Percentiles rank a stretch among this genome's conserved stretches.
Conservation (phyloP, 2,329 filamentous ascomycete species). For the Neophaeococcomyces mojaviensis region DNA sequence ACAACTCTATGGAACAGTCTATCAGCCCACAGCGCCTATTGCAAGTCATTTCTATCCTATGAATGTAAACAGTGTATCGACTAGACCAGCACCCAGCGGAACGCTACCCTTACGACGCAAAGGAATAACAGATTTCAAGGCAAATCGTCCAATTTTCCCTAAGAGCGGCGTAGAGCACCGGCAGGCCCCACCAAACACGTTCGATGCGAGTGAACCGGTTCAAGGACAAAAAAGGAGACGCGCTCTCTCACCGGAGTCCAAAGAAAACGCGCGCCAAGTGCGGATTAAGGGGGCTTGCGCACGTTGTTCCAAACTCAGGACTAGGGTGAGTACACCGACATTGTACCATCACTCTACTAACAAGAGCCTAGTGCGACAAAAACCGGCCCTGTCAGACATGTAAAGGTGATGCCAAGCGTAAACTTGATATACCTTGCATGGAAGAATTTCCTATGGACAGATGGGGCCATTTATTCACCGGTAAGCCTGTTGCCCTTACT, state of each 20-base stretch:
- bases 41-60: too few relatives aligned
- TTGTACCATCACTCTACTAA: background rate
- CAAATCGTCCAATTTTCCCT: background rate
- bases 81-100: background rate
- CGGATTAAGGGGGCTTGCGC: slow-evolving; percentile 2
- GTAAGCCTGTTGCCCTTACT: too few relatives aligned
- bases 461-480: too few relatives aligned
- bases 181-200: background rate
- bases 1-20: too few relatives aligned
- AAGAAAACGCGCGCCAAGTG: background rate
- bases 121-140: background rate
- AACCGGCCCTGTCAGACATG: slow-evolving; percentile 1
- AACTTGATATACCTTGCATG: background rate
- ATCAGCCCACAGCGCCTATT: too few relatives aligned
- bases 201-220: background rate
- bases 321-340: background rate
- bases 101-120: background rate
- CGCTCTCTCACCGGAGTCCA: background rate
- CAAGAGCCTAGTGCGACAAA: background rate
- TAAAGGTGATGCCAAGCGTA: background rate
- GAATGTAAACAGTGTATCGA: too few relatives aligned
- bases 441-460: too few relatives aligned
- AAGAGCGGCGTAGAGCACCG: background rate
- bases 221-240: background rate
- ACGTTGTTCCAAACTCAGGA: slow-evolving; percentile 3